These are phyloP conservation scores for Penicillium salamii DNA, from an alignment of 495 filamentous ascomycete genomes.

Conservation along the genomic window DNA sequence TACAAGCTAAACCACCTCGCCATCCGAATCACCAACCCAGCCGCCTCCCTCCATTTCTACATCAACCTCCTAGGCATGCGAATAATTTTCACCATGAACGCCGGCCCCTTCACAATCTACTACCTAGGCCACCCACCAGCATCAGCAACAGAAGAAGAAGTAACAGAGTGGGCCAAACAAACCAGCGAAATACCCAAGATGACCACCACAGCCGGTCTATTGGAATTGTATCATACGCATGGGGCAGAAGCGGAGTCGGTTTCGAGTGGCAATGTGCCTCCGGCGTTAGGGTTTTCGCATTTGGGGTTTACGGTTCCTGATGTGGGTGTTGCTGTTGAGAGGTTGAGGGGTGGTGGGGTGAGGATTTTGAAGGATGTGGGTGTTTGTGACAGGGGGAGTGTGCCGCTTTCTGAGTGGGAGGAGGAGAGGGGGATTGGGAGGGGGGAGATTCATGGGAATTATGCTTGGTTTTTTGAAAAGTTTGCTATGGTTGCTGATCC, in stretches of 20 bases:
- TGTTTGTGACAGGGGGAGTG: conserved; percentile 21
- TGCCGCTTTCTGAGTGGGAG: conserved; percentile 40
- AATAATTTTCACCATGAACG: conserved; percentile 45
- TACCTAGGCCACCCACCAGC: conserved; percentile 40
- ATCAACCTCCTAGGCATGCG: conserved; percentile 48
- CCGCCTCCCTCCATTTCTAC: conserved; percentile 43
- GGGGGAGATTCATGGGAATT: conserved; percentile 35
- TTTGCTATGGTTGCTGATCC: conserved; percentile 42
- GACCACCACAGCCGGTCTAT: conserved; percentile 28
- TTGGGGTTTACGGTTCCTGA: conserved; percentile 41
- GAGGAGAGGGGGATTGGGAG: conserved; percentile 28
- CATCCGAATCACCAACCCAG: conserved; percentile 39
- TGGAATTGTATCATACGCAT: conserved; percentile 39
- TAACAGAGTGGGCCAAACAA: conserved; percentile 24
- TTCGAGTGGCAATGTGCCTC: conserved; percentile 30
- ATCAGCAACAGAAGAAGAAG: conserved; percentile 13
- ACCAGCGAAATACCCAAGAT: conserved; percentile 23
- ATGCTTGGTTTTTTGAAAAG: conserved; percentile 35
- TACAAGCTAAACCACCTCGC: conserved; percentile 48
- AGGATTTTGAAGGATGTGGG: conserved; percentile 37
- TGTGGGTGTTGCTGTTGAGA: conserved; percentile 26
- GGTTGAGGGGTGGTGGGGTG: conserved; percentile 30
- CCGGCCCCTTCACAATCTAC: conserved; percentile 43
- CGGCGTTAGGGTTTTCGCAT: conserved; percentile 38
- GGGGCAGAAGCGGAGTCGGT: conserved; percentile 24